Evolutionary conservation across 75 land plant species (phyloP), one percentile per base, ranked within the genome.

Genomic region (Selaginella moellendorffii): DNA sequence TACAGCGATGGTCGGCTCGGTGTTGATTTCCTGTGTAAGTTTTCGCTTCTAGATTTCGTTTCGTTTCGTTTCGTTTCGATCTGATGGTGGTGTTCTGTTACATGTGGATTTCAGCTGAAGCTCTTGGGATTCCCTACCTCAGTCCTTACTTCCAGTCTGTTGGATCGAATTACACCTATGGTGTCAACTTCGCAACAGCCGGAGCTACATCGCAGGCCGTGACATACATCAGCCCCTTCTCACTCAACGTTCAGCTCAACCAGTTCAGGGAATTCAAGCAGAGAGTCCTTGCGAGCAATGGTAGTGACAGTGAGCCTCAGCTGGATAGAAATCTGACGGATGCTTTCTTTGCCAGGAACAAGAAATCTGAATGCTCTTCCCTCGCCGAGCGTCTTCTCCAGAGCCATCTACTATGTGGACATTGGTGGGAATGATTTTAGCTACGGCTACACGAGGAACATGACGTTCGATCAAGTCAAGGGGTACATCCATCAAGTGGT

Each of bases 91-190:
- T n/a, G n/a, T n/a, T n/a, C n/a, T n/a, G n/a, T n/a, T n/a, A n/a
- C n/a, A n/a, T n/a, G n/a, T n/a, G n/a, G n/a, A n/a, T n/a, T n/a
- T n/a, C 81, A 87, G 92, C 88, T 36, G 81, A 82, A 53, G 83
- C 70, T 52, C 67, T 85, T 5, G 92, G 92, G 31, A 25, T 82
- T 30, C 88, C 92, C 27, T 85, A 75, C 65, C 26, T 87, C 23
- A 82, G 81, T 68, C 92, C 88, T 26, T 87, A 87, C 52, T 64
- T 87, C 66, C 82, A 85, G 71, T 80, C 92, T 14, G 70, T 85
- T 19, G 85, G 79, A 19, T 85, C 92, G 10, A 79, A 87, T 42
- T 87, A 56, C 65, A 73, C 65, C 5, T 76, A 5, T 1, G 8
- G n/a, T n/a, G n/a, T n/a, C n/a, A n/a, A n/a, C n/a, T n/a, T n/a